Conservation (phyloP, 768 basidiomycete genomes). For the Dictyophora rubrovolvata region DNA sequence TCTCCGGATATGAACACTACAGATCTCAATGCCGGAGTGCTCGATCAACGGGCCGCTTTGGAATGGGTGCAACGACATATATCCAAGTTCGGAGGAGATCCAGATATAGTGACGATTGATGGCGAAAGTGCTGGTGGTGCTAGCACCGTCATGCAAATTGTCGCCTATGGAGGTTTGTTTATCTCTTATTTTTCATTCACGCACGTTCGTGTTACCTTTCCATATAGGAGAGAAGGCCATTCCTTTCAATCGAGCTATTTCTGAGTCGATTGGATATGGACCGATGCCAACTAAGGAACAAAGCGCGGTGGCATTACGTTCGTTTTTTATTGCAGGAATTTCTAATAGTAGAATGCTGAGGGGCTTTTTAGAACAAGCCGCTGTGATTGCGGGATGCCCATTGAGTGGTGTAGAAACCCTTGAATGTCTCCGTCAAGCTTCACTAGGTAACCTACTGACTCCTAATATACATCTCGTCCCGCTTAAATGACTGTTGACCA, state of each 20-base stretch:
- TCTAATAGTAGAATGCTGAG: not conserved
- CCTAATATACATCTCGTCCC: not conserved
- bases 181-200: not conserved
- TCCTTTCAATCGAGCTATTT: slow-evolving; percentile 31
- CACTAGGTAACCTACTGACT: slow-evolving; percentile 19
- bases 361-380: slow-evolving; percentile 15
- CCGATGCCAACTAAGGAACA: slow-evolving; percentile 23
- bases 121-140: slow-evolving; percentile 35
- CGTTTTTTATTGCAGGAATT: slow-evolving; percentile 7
- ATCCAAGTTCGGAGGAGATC: slow-evolving; percentile 25
- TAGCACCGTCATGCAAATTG: slow-evolving; percentile 33
- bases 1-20: slow-evolving; percentile 32
- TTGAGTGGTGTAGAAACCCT: slow-evolving; percentile 20
- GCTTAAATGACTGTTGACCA: not conserved
- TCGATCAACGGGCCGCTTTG: slow-evolving; percentile 32
- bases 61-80: slow-evolving; percentile 34
- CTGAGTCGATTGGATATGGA: slow-evolving; percentile 35
- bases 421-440: slow-evolving; percentile 28
- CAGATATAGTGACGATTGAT: slow-evolving; percentile 18
- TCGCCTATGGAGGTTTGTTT: slow-evolving; percentile 25
- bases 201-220: slow-evolving; percentile 4
- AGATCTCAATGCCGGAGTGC: slow-evolving; percentile 30
- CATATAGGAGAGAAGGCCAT: slow-evolving; percentile 22
- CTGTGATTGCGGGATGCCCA: slow-evolving; percentile 21
- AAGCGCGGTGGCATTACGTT: slow-evolving; percentile 25